These are phyloP conservation scores for Macadamia tetraphylla DNA, from an alignment of 164 flowering plant genomes.

Conservation along the genomic window DNA sequence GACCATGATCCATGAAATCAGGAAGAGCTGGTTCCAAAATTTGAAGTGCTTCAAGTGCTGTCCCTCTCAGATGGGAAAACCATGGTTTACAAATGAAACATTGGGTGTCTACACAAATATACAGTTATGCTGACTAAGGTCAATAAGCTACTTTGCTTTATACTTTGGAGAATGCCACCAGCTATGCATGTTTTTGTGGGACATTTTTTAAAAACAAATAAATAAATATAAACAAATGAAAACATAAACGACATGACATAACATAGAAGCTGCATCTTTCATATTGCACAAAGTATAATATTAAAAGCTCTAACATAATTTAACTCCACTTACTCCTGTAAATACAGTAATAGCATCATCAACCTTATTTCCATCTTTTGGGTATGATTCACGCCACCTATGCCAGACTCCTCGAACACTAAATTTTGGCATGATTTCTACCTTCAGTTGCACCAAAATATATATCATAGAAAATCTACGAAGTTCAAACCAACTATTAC, in stretches of 20 bases:
- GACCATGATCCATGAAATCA: too few species aligned
- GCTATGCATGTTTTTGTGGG: neutral
- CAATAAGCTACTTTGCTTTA: neutral
- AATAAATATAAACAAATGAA: neutral
- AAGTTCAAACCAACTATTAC: neutral
- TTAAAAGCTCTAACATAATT: neutral
- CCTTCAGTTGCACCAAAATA: conserved; percentile 44
- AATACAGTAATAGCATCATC: conserved; percentile 80
- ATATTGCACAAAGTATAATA: neutral
- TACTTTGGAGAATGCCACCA: neutral
- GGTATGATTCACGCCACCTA: conserved; percentile 96
- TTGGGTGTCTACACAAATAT: too few species aligned
- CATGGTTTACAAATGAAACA: too few species aligned
- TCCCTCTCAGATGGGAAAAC: too few species aligned
- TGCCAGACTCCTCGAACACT: conserved; percentile 98
- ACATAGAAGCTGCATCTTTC: neutral
- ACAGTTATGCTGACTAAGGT: too few species aligned
- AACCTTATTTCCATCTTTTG: conserved; percentile 48
- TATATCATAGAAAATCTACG: conserved; percentile 7
- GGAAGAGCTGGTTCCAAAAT: too few species aligned
- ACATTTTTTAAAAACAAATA: neutral
- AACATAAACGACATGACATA: too few species aligned
- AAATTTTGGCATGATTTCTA: conserved; percentile 95
- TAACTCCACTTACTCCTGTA: conserved; percentile 75
- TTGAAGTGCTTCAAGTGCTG: too few species aligned